Evolutionary conservation across 2,329 filamentous ascomycete species (phyloP), one percentile per base, ranked within the genome.

Genomic region (Cladosporium sp.): DNA sequence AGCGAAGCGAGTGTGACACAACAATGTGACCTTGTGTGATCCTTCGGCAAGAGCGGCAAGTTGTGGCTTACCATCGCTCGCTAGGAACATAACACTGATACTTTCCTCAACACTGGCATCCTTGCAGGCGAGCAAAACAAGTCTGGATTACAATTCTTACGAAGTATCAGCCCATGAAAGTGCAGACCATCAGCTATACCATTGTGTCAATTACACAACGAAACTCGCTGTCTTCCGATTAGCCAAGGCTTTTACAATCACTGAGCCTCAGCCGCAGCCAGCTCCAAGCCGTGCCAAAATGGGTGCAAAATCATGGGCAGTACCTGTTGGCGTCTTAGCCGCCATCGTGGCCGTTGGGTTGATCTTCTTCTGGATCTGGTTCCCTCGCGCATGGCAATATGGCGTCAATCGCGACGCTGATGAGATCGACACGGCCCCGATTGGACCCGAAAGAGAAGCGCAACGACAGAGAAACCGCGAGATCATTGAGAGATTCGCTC

Each of bases 361-460:
- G 40, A 28, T 58, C 40, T 62, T 63, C 48, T 49, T 65, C 50
- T 65, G 59, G 59, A 63, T 58, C 57, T 64, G 58, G 61, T 64
- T 66, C 41, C 63, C 63, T 6, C 58, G 59, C 31, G 43, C 56
- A 9, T 64, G 56, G 50, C 54, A 56, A 2, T 57, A 55, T 14
- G 63, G 63, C 14, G 51, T 63, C 9, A 46, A 56, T 10, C 46
- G 46, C 10, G 63, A 65, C 22, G 55, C 54, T 18, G 46, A 53
- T 10, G 48, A 53, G 2, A 46, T 61, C 9, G 54, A 14, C 16
- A 43, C 40, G 6, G 28, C 19, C 6, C 32, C 14, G 10, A 14
- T 14, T 51, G 34, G 46, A 32, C 41, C 4, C 31, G 56, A 42
- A 43, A 55, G 52, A 28, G 58, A 53, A 44, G 49, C 31, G 18